These are phyloP conservation scores for Tylopilus balloui DNA, from an alignment of 768 basidiomycete genomes.

Conservation along the genomic window DNA sequence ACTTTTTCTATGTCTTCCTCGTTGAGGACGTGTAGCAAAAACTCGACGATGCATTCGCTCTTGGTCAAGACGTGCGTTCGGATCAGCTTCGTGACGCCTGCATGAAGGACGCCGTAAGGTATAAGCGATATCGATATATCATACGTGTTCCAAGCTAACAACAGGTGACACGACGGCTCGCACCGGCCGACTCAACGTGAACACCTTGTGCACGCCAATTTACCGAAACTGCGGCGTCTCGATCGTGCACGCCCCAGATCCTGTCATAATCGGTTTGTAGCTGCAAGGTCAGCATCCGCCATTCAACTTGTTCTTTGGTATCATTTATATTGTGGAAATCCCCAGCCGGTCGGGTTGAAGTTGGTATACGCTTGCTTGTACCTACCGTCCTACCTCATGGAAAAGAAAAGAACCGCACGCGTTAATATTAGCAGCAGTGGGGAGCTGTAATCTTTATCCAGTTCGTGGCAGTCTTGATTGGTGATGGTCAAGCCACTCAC, in stretches of 20 bases:
- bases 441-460: constrained; percentile 47
- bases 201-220: constrained; percentile 86
- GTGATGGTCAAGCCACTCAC: constrained; percentile 34
- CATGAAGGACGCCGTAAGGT: too few species aligned
- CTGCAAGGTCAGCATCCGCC: constrained; percentile 25
- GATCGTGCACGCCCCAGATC: constrained; percentile 50
- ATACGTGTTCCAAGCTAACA: too few species aligned
- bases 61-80: constrained; percentile 14
- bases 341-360: constrained; percentile 43
- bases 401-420: constrained; percentile 38
- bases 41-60: constrained; percentile 61
- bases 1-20: constrained; percentile 57
- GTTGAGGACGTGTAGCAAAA: constrained; percentile 51
- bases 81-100: too few species aligned
- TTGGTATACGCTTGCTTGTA: constrained; percentile 45
- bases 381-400: constrained; percentile 8
- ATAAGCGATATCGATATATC: too few species aligned
- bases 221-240: constrained; percentile 68
- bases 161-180: too few species aligned
- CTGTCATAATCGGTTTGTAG: constrained; percentile 60
- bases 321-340: constrained; percentile 37
- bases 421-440: constrained; percentile 74
- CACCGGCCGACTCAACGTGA: constrained; percentile 41
- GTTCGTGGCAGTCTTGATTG: constrained; percentile 44
- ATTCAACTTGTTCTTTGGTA: constrained; percentile 53